Evolutionary conservation across 306 rosid species (phyloP).

Genomic region (Rosa rugosa): DNA sequence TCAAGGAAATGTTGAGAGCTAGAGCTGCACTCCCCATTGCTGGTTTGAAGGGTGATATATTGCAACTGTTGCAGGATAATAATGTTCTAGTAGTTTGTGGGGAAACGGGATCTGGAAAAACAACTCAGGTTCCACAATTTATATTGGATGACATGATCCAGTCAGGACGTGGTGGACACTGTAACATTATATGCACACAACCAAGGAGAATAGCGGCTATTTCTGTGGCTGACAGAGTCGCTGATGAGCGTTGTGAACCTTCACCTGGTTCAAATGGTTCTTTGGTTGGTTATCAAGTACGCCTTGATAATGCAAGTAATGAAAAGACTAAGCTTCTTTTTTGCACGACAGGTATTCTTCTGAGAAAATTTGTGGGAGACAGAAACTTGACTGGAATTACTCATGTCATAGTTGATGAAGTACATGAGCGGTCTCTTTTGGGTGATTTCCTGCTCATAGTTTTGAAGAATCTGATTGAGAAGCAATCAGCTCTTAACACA

Average conservation of each 20-base stretch:
- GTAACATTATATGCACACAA: slow-evolving; percentile 90
- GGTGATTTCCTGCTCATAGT: slow-evolving; percentile 91
- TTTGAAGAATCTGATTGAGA: slow-evolving; percentile 73
- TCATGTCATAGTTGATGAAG: slow-evolving; percentile 95
- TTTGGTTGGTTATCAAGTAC: slow-evolving; percentile 96
- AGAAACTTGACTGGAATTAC: slow-evolving; percentile 71
- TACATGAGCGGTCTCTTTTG: slow-evolving; percentile 93
- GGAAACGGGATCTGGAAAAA: slow-evolving; percentile 99
- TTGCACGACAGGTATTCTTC: slow-evolving; percentile 93
- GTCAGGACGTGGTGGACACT: slow-evolving; percentile 70
- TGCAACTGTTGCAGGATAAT: slow-evolving; percentile 67
- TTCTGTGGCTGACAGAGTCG: slow-evolving; percentile 97
- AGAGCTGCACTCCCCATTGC: slow-evolving; percentile 88
- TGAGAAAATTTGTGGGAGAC: slow-evolving; percentile 78
- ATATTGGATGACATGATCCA: slow-evolving; percentile 91
- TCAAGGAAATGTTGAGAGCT: slow-evolving; percentile 78
- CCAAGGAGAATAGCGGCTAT: slow-evolving; percentile 99
- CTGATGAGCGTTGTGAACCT: slow-evolving; percentile 90
- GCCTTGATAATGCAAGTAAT: slow-evolving; percentile 94
- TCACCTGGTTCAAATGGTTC: slow-evolving; percentile 89
- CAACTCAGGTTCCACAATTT: slow-evolving; percentile 99
- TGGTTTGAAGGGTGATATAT: slow-evolving; percentile 59
- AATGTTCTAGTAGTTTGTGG: slow-evolving; percentile 91
- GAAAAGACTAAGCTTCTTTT: slow-evolving; percentile 87
- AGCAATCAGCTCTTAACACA: slow-evolving; percentile 53